Base-by-base conservation (phyloP, 179 eudicot genomes). In the Carnegiea gigantea region DNA sequence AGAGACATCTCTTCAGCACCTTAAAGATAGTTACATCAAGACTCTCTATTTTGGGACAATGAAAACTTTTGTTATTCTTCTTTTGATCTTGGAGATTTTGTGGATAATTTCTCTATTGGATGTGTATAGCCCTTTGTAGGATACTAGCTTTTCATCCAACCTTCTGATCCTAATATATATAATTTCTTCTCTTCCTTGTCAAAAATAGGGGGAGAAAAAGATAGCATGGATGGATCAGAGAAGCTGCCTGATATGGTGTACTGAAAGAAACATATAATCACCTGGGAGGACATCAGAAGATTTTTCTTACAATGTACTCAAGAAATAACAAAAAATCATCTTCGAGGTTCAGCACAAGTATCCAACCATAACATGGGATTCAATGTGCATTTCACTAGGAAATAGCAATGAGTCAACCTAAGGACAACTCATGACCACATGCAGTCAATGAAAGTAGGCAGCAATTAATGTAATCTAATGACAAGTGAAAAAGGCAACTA, bases 401-500 rank as follows among this genome's bases (percentile, higher is more conserved):
- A 40, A 40, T 40, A 40, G 44, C 54, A 30, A 53, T 76, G 44
- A 51, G 44, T 54, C 78, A 76, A 76, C 24, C 53, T 14, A 26
- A 46, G 38, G 46, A 74, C 13, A 74, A 48, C 20, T 67, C 72
- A 26, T 3, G 44, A 73, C 53, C 48, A 8, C 17, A 21, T 33
- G 21, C 20, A 33, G 9, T 14, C 44, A 14, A 28, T 6, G 38
- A 23, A 51, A 51, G n/a, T 26, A 13, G 54, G 72, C n/a, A 30
- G 40, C 73, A 17, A 21, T 23, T 1, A 9, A 15, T 44, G 38
- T 24, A 68, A 40, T 68, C 54, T 7, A 36, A 77, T 59, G 44
- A 81, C 79, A 46, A 64, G 59, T 24, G 30, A 60, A 17, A 44
- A 70, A 5, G 9, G 40, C 44, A 70, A 70, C 59, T 81, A 95